phyloP scores from a whole-genome alignment of 352 stramenopile species.

The Pythium folliculosum region DNA sequence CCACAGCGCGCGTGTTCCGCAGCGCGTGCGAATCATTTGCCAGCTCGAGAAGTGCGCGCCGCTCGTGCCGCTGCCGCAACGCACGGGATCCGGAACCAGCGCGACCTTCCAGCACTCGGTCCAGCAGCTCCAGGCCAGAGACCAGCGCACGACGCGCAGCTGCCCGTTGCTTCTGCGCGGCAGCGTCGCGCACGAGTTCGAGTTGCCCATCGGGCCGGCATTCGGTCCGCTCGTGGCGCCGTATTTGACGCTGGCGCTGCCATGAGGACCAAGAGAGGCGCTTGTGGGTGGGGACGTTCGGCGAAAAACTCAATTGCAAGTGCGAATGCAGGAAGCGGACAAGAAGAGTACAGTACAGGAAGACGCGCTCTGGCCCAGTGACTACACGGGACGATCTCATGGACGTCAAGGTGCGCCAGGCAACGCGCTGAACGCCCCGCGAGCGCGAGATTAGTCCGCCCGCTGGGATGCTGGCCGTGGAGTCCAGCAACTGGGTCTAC shows the following conservation, averaged over 20 bases:
- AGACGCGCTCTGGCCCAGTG: background rate
- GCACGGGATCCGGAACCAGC: background rate
- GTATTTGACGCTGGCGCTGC: constrained; percentile 19
- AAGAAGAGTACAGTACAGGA: background rate
- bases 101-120: background rate
- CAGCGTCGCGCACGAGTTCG: constrained; percentile 18
- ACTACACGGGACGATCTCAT: background rate
- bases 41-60: background rate
- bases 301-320: background rate
- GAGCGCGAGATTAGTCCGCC: too few relatives aligned
- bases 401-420: too few relatives aligned
- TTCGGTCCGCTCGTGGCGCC: constrained; percentile 24
- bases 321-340: background rate
- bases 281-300: background rate
- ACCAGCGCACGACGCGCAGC: constrained; percentile 3
- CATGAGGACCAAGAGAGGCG: background rate
- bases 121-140: background rate
- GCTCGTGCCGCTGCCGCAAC: background rate
- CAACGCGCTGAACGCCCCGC: background rate
- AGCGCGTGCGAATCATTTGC: constrained; percentile 21
- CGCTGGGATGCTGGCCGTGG: too few relatives aligned
- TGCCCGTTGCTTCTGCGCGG: constrained; percentile 16
- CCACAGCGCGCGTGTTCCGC: background rate
- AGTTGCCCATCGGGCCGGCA: constrained; percentile 26
- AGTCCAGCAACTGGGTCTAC: background rate